A percentile compares a stretch with the other conserved stretches of the same genome.
phyloP scores from a whole-genome alignment of 306 rosid genomes.

The Sphenostylis stenocarpa region DNA sequence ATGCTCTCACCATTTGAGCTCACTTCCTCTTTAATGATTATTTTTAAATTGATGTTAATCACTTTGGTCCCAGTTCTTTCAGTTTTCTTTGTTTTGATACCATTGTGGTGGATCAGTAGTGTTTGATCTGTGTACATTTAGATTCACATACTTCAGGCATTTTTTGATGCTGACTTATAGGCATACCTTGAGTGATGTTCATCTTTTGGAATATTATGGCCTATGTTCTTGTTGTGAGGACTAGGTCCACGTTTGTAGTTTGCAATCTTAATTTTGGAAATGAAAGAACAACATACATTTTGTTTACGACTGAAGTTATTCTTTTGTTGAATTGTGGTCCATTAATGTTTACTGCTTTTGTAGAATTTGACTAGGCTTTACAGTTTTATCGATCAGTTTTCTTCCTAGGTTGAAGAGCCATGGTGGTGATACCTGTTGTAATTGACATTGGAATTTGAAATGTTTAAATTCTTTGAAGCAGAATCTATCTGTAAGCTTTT shows the following conservation, averaged over 20 bases:
- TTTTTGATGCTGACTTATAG: slow-evolving; percentile 44
- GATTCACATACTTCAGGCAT: slow-evolving; percentile 28
- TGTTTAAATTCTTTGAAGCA: slow-evolving; percentile 11
- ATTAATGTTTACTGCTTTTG: slow-evolving; percentile 36
- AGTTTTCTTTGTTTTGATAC: slow-evolving; percentile 22
- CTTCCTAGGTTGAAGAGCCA: slow-evolving; percentile 24
- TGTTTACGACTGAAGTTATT: slow-evolving; percentile 30
- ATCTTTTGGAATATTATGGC: slow-evolving; percentile 37
- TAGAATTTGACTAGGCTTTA: slow-evolving; percentile 25
- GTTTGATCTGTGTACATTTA: slow-evolving; percentile 29
- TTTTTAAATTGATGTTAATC: neutral
- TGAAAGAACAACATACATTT: slow-evolving; percentile 36
- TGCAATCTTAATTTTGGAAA: slow-evolving; percentile 25
- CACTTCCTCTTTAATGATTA: neutral
- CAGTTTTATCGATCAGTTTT: slow-evolving; percentile 36
- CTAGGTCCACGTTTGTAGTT: slow-evolving; percentile 20
- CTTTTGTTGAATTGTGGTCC: slow-evolving; percentile 21
- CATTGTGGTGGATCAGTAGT: slow-evolving; percentile 32
- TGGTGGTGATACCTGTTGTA: neutral
- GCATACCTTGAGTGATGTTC: slow-evolving; percentile 37
- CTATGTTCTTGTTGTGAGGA: slow-evolving; percentile 24
- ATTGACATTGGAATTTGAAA: slow-evolving; percentile 22
- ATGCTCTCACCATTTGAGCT: slow-evolving; percentile 16
- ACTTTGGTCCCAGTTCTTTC: slow-evolving; percentile 8
- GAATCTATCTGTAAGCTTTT: slow-evolving; percentile 7